Percentiles rank a stretch among this genome's conserved stretches.
phyloP scores from a whole-genome alignment of 345 rosid species.

The Linum tenue region DNA sequence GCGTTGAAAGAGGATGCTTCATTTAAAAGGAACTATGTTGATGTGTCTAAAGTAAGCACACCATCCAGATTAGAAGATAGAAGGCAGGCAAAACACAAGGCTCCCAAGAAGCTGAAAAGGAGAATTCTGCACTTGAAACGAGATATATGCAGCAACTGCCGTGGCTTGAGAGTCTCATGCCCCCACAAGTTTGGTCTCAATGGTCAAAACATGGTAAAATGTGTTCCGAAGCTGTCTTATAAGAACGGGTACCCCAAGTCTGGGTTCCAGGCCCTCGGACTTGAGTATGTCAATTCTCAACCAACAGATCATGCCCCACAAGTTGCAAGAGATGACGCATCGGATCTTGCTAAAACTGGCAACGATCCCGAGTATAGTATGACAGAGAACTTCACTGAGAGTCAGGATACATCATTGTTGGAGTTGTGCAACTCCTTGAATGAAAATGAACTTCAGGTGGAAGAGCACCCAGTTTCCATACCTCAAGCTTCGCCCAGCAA shows the following conservation, averaged over 20 bases:
- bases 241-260: constrained; percentile 7
- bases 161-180: constrained; percentile 20
- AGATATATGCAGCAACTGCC: constrained; percentile 7
- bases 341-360: constrained; percentile 11
- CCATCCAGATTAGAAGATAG: constrained; percentile 17
- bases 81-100: constrained; percentile 20
- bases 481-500: constrained; percentile 28
- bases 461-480: constrained; percentile 12
- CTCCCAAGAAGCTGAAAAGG: constrained; percentile 26
- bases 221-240: constrained; percentile 14
- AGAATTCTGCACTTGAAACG: constrained; percentile 27
- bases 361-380: constrained; percentile 8
- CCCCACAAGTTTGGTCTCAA: constrained; percentile 20
- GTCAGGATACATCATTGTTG: constrained; percentile 8
- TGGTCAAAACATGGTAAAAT: constrained; percentile 10
- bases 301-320: constrained; percentile 13
- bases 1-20: constrained; percentile 15
- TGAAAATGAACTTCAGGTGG: constrained; percentile 14
- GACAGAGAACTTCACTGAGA: constrained; percentile 10
- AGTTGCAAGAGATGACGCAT: constrained; percentile 9
- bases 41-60: constrained; percentile 12
- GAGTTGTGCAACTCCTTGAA: constrained; percentile 16
- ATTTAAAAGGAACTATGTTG: constrained; percentile 15
- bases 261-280: constrained; percentile 9
- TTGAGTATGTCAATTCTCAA: constrained; percentile 16